Conservation (phyloP, 2,329 filamentous ascomycete genomes). For the Nemania serpens region DNA sequence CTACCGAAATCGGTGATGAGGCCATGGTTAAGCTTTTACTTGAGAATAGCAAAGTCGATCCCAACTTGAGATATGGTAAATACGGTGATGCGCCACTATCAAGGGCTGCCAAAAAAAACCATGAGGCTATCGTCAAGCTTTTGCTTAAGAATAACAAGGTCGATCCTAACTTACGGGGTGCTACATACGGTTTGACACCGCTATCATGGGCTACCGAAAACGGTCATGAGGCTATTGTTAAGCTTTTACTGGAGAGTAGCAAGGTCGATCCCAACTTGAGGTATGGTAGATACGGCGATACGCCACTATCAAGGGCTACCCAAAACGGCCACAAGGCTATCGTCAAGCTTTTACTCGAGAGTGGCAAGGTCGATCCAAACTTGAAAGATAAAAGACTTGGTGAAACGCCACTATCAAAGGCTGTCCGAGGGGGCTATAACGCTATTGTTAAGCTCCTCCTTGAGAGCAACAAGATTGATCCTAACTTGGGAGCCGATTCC, state of each 20-base stretch:
- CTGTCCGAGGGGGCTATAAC: neutral
- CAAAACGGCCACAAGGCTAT: neutral
- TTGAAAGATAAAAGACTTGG: neutral
- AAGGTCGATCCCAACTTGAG: neutral
- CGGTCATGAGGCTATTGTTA: neutral
- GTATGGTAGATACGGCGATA: neutral
- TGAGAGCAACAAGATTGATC: neutral
- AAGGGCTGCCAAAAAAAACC: neutral
- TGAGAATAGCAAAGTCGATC: neutral
- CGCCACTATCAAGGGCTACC: neutral
- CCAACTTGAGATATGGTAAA: constrained; percentile 1
- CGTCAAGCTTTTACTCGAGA: constrained; percentile 12
- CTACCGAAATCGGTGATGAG: neutral
- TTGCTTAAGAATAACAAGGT: neutral
- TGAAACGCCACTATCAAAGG: neutral
- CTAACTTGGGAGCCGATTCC: neutral
- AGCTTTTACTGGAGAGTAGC: neutral
- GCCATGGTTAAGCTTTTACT: neutral
- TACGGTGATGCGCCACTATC: neutral
- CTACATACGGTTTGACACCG: neutral
- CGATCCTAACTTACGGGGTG: neutral
- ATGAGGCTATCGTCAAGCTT: neutral
- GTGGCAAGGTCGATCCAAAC: neutral
- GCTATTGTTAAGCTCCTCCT: neutral
- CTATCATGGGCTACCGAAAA: neutral